phyloP scores from a whole-genome alignment of 2,329 filamentous ascomycete species.

The Epichloe sibirici region DNA sequence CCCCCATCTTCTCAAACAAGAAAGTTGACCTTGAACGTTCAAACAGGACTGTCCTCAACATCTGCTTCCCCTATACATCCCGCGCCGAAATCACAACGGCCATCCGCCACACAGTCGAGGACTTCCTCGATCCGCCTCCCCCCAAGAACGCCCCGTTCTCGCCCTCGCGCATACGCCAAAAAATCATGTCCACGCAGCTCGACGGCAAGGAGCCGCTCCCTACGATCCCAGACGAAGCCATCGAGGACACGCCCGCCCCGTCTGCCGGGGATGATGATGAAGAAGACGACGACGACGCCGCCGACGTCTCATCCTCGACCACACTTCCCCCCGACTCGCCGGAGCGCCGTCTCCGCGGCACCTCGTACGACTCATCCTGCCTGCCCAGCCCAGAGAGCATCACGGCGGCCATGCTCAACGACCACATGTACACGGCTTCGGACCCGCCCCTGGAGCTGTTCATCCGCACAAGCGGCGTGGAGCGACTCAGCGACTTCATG shows the following conservation, averaged over 20 bases:
- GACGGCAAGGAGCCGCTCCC: constrained; percentile 34
- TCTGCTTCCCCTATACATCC: constrained; percentile 96
- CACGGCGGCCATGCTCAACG: constrained; percentile 66
- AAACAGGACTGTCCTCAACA: constrained; percentile 56
- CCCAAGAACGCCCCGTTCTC: constrained; percentile 66
- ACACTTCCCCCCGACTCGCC: constrained; percentile 45
- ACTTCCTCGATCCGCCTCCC: constrained; percentile 65
- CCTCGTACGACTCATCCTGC: constrained; percentile 22
- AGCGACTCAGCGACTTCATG: constrained; percentile 93
- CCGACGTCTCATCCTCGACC: constrained; percentile 39
- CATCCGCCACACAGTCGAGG: constrained; percentile 74
- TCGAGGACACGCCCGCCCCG: background rate
- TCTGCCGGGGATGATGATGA: constrained; percentile 23
- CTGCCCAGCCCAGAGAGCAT: constrained; percentile 74
- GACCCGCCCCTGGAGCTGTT: constrained; percentile 85
- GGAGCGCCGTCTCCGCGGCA: constrained; percentile 23
- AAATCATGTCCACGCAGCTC: constrained; percentile 60
- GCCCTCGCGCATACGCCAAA: constrained; percentile 74
- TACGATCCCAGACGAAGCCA: constrained; percentile 31
- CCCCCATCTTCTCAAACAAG: background rate
- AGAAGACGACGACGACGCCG: constrained; percentile 30
- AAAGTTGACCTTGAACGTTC: constrained; percentile 4
- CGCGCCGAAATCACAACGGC: constrained; percentile 89
- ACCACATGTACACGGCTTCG: constrained; percentile 77
- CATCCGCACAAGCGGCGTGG: constrained; percentile 83